These are phyloP conservation scores for Paraleonurus japonicus DNA, from an alignment of 257 asterid species.

Conservation along the genomic window DNA sequence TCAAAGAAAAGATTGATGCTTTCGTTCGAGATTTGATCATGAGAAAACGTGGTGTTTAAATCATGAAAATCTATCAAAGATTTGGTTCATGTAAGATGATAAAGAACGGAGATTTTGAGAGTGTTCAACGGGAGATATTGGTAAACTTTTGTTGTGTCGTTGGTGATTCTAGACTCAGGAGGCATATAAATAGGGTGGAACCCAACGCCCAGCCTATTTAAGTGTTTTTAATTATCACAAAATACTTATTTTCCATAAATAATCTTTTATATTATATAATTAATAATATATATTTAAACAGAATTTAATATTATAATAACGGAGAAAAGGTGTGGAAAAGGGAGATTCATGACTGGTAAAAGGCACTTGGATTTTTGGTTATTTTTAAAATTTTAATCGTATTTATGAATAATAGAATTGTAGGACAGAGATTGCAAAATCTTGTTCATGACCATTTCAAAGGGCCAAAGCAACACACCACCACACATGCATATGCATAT, in stretches of 20 bases:
- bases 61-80: too few relatives aligned
- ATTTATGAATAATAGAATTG: not conserved
- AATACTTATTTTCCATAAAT: too few relatives aligned
- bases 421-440: conserved; percentile 13
- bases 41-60: too few relatives aligned
- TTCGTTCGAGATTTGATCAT: not conserved
- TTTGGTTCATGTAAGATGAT: too few relatives aligned
- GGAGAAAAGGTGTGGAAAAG: conserved; percentile 22
- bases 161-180: too few relatives aligned
- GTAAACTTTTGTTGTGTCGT: too few relatives aligned
- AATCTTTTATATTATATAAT: too few relatives aligned
- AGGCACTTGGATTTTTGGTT: not conserved
- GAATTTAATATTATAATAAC: not conserved
- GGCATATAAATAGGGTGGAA: too few relatives aligned
- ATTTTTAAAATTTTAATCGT: not conserved
- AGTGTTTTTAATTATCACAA: too few relatives aligned
- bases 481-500: not conserved
- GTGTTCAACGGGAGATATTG: too few relatives aligned
- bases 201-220: too few relatives aligned
- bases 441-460: conserved; percentile 49
- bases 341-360: conserved; percentile 22
- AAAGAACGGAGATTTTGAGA: too few relatives aligned
- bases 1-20: not conserved
- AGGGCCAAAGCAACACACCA: conserved; percentile 10
- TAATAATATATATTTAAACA: not conserved